Evolutionary conservation across 306 rosid genomes (phyloP), one percentile per base, ranked within the genome.

Genomic region (Vigna unguiculata): DNA sequence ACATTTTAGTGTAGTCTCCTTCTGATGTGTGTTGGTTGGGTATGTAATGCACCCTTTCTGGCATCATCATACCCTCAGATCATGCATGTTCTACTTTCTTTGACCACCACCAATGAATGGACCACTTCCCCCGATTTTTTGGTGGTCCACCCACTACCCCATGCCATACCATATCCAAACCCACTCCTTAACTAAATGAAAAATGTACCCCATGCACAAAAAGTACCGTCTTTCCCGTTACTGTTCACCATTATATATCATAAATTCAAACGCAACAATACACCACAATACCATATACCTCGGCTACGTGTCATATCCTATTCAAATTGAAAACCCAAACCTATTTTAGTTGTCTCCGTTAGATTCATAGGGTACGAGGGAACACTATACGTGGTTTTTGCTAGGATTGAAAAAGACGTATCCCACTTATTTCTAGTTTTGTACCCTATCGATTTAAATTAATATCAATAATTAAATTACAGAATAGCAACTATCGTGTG

Each of bases 251-350:
- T 52, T 76, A n/a, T n/a, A n/a, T n/a, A 61, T 32, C 73, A 41
- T 51, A 76, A 76, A 76, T 81, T 81, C 78, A 81, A 81, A 81
- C 60, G 19, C 41, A 40, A 69, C 84, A 15, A 24, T 52, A 41
- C 9, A 28, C 16, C 61, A 69, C 25, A 43, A 54, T 1, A 28
- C 32, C 61, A 69, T 40, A 30, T 47, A 21, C 21, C 59, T 16
- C 32, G 10, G 32, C 5, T 43, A 43, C 48, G 19, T 24, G 43
- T 19, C 41, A 9, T 43, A 3, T 41, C 40, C 4, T 54, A 47
- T 78, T 78, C 43, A 58, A 78, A 21, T 43, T 63, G 49, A 24
- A 68, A 59, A 66, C 32, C 69, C 3, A 48, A 15, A 43, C 48
- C 15, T 71, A 25, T 53, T 65, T 49, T 53, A 38, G 16, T 76